phyloP scores from a whole-genome alignment of 331 rosid species.

The Rosa hybrid region DNA sequence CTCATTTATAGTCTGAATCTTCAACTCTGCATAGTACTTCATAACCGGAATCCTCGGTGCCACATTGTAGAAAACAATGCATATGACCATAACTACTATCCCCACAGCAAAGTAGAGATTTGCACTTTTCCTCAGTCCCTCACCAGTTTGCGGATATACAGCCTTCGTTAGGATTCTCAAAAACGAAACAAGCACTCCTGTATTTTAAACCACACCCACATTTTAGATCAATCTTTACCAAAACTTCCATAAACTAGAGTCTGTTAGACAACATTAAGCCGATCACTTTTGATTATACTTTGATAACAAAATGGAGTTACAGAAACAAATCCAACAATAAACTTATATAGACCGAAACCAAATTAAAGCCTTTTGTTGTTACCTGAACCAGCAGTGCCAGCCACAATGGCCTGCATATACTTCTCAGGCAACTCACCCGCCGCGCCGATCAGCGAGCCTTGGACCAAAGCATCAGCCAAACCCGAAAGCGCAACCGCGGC shows the following conservation, averaged over 20 bases:
- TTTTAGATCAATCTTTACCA: background rate
- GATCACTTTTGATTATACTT: too few species aligned
- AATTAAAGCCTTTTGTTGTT: background rate
- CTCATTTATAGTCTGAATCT: constrained; percentile 48
- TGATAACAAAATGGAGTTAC: too few species aligned
- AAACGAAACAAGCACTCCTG: constrained; percentile 77
- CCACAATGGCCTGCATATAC: constrained; percentile 82
- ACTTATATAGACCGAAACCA: too few species aligned
- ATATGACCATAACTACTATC: constrained; percentile 62
- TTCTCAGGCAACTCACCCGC: constrained; percentile 88
- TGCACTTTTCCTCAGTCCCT: constrained; percentile 76
- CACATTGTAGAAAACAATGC: constrained; percentile 61
- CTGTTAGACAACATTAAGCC: background rate
- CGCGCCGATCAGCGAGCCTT: constrained; percentile 75
- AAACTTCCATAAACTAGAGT: background rate
- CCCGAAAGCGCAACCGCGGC: constrained; percentile 52
- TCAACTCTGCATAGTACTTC: constrained; percentile 67
- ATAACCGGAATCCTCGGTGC: constrained; percentile 77
- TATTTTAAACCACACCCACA: background rate
- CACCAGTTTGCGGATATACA: constrained; percentile 63
- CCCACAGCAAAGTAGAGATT: constrained; percentile 79
- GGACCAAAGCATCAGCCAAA: constrained; percentile 79
- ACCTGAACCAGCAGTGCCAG: constrained; percentile 96
- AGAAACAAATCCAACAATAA: too few species aligned
- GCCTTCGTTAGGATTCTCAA: constrained; percentile 82